phyloP scores from a whole-genome alignment of 2,329 filamentous ascomycete genomes.

The Alternaria triticina region DNA sequence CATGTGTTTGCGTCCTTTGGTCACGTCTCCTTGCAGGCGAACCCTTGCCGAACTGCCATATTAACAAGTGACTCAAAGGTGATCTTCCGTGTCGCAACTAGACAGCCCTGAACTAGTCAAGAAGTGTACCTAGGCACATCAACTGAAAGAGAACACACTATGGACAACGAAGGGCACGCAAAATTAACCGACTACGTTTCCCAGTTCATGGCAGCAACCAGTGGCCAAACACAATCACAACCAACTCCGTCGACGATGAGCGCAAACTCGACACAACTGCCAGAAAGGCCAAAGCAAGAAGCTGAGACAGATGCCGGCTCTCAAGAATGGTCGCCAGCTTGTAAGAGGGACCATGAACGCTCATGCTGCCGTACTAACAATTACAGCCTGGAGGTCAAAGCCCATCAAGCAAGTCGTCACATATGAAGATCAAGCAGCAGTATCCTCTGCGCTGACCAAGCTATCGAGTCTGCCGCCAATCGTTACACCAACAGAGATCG shows the following conservation, averaged over 20 bases:
- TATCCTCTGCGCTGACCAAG: slow-evolving; percentile 67
- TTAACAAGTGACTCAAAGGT: slow-evolving; percentile 26
- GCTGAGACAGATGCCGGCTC: slow-evolving; percentile 7
- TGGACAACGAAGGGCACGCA: slow-evolving; percentile 17
- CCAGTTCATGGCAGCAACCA: slow-evolving; percentile 12
- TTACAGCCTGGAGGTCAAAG: slow-evolving; percentile 73
- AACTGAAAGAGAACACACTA: background rate
- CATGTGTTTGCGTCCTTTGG: slow-evolving; percentile 27
- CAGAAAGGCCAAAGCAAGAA: slow-evolving; percentile 5
- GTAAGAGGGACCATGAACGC: slow-evolving; percentile 25
- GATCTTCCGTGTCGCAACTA: background rate
- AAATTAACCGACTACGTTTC: slow-evolving; percentile 19
- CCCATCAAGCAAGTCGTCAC: slow-evolving; percentile 78
- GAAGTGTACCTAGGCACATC: background rate
- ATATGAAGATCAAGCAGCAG: slow-evolving; percentile 68
- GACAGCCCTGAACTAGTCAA: background rate
- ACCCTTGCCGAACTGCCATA: slow-evolving; percentile 28
- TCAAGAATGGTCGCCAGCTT: slow-evolving; percentile 49
- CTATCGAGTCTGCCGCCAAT: slow-evolving; percentile 75
- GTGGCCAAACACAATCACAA: slow-evolving; percentile 4
- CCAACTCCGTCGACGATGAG: background rate
- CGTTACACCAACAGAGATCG: slow-evolving; percentile 81
- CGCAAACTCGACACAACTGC: background rate
- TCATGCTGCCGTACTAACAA: slow-evolving; percentile 14
- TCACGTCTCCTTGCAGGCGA: slow-evolving; percentile 25